Conservation (phyloP, 768 basidiomycete species). For the Pleurotus giganteus region DNA sequence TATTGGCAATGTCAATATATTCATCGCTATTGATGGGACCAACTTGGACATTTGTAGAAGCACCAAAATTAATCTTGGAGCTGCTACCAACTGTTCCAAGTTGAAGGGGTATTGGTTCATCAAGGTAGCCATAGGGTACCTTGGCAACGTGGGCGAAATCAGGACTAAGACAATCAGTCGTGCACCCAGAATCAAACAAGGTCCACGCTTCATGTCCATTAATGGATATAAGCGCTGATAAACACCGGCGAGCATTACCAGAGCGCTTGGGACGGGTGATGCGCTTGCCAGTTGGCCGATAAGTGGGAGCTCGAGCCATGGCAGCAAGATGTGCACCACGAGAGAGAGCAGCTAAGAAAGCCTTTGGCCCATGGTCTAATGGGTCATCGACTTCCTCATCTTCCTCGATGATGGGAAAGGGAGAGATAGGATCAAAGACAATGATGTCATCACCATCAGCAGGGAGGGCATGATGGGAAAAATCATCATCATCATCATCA, state of each 20-base stretch:
- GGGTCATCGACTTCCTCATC: neutral
- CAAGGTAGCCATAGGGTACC: slow-evolving; percentile 11
- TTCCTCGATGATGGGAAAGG: neutral
- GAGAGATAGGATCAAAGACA: no score
- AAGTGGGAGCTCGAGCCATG: neutral
- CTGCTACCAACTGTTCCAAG: slow-evolving; percentile 30
- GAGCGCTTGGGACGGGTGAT: neutral
- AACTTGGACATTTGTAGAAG: slow-evolving; percentile 12
- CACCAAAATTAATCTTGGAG: slow-evolving; percentile 26
- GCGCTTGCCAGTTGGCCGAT: neutral
- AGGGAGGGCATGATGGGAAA: no score
- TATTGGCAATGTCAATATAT: slow-evolving; percentile 33
- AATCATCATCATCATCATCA: neutral
- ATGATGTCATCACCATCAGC: no score
- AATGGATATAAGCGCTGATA: neutral
- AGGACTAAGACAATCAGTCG: slow-evolving; percentile 17
- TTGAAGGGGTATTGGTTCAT: slow-evolving; percentile 21
- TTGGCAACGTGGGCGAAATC: slow-evolving; percentile 17
- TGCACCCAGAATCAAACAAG: slow-evolving; percentile 16
- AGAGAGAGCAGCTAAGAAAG: neutral
- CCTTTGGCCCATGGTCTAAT: no score
- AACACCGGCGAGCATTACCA: neutral
- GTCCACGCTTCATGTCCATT: slow-evolving; percentile 12
- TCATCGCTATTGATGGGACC: neutral
- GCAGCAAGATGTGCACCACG: no score